phyloP scores from a whole-genome alignment of 352 stramenopile species.

The Stramenopiles sp. region DNA sequence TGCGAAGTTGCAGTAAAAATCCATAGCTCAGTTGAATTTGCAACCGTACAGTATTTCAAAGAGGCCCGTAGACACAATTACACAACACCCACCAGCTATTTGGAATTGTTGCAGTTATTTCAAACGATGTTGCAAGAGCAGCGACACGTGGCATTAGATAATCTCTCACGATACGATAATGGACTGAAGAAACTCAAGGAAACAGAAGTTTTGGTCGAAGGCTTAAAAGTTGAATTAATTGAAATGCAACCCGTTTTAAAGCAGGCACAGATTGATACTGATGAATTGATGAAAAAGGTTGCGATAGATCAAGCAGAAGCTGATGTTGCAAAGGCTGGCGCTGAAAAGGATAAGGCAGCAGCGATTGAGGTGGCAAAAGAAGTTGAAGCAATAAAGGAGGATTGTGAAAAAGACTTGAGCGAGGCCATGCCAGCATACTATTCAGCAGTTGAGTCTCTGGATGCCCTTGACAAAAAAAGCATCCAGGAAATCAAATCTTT shows the following conservation, averaged over 20 bases:
- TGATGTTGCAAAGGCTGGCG: conserved; percentile 64
- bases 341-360: conserved; percentile 62
- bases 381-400: conserved; percentile 34
- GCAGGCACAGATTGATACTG: conserved; percentile 63
- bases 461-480: conserved; percentile 68
- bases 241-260: conserved; percentile 68
- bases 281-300: conserved; percentile 61
- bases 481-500: conserved; percentile 75
- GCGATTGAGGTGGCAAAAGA: conserved; percentile 51
- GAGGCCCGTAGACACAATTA: conserved; percentile 70
- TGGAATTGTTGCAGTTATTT: conserved; percentile 81
- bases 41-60: conserved; percentile 44
- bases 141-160: conserved; percentile 48
- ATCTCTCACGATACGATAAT: conserved; percentile 47
- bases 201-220: conserved; percentile 70
- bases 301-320: conserved; percentile 65
- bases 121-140: conserved; percentile 65
- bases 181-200: conserved; percentile 75
- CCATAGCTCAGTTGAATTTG: conserved; percentile 57
- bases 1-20: conserved; percentile 75
- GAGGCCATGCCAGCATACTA: conserved; percentile 75
- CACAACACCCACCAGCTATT: conserved; percentile 79
- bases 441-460: conserved; percentile 61
- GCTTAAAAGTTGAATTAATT: conserved; percentile 67
- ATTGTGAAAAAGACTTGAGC: conserved; percentile 69